A percentile compares a stretch with the other conserved stretches of the same genome.
Evolutionary conservation across 1,139 yeast genomes (phyloP).

Genomic region (Groenewaldozyma auringiensis): DNA sequence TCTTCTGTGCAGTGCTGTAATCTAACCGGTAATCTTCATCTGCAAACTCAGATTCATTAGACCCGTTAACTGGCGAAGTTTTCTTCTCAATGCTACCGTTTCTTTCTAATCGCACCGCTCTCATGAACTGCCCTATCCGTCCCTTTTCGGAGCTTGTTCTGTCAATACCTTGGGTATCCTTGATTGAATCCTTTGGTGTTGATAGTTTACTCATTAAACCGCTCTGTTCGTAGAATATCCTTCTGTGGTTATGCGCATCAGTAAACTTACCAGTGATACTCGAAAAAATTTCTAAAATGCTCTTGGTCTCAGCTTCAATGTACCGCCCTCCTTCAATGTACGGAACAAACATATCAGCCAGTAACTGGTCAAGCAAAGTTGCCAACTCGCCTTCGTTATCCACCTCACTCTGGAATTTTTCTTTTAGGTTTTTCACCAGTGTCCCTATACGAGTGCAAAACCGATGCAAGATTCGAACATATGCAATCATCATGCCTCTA

Average conservation of each 20-base stretch:
- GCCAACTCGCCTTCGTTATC: conserved; percentile 44
- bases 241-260: conserved; percentile 21
- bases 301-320: conserved; percentile 65
- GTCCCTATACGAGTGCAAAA: conserved; percentile 55
- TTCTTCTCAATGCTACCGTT: conserved; percentile 14
- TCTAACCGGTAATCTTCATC: conserved; percentile 15
- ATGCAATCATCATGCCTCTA: conserved; percentile 55
- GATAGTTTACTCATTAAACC: conserved; percentile 19
- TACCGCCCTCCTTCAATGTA: conserved; percentile 62
- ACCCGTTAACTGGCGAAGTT: conserved; percentile 5
- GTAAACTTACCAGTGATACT: conserved; percentile 23
- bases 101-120: conserved; percentile 25
- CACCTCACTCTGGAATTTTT: conserved; percentile 37
- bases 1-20: conserved; percentile 46
- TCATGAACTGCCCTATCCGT: conserved; percentile 29
- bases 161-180: conserved; percentile 3
- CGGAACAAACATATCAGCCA: conserved; percentile 64
- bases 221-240: conserved; percentile 19
- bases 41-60: conserved; percentile 10
- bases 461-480: conserved; percentile 66
- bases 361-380: conserved; percentile 60
- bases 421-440: conserved; percentile 60
- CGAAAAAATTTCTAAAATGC: conserved; percentile 55
- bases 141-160: conserved; percentile 20
- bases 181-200: conserved; percentile 4